A percentile compares a stretch with the other conserved stretches of the same genome.
These are phyloP conservation scores for Cytospora paraplurivora DNA, from an alignment of 2,329 filamentous ascomycete genomes.

Conservation along the genomic window DNA sequence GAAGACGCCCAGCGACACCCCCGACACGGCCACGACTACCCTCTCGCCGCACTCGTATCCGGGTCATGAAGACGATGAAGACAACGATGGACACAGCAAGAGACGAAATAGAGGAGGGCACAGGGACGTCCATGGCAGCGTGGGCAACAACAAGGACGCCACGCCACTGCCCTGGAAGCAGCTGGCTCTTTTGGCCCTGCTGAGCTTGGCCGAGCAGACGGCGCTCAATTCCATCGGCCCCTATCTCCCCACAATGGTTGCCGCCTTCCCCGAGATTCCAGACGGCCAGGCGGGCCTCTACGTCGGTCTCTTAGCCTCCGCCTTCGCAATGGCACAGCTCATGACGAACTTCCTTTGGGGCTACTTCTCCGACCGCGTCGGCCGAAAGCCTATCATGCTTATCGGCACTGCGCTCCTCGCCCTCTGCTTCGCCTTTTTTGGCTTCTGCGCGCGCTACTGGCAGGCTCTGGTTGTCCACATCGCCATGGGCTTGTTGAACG, in stretches of 20 bases:
- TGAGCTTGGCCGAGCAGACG: constrained; percentile 92
- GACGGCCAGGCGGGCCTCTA: constrained; percentile 76
- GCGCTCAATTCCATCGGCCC: constrained; percentile 95
- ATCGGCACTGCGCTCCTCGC: constrained; percentile 82
- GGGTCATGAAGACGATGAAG: constrained; percentile 4
- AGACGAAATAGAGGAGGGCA: constrained; percentile 4
- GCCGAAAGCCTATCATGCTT: constrained; percentile 80
- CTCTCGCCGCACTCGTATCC: constrained; percentile 34
- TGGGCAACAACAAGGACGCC: constrained; percentile 43
- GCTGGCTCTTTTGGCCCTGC: constrained; percentile 80
- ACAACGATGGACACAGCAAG: neutral
- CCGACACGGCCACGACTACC: constrained; percentile 34
- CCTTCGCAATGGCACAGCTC: constrained; percentile 91
- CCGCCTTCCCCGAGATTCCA: constrained; percentile 79
- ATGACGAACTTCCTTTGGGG: constrained; percentile 92
- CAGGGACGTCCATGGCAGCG: constrained; percentile 34
- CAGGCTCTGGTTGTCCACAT: constrained; percentile 85
- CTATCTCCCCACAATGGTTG: constrained; percentile 91
- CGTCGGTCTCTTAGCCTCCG: constrained; percentile 85
- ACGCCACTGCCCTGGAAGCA: constrained; percentile 83
- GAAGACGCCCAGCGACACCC: constrained; percentile 60
- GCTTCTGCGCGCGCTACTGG: constrained; percentile 79
- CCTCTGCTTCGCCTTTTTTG: constrained; percentile 80
- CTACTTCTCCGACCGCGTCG: constrained; percentile 76
- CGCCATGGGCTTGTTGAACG: constrained; percentile 90